Conservation (phyloP, 1,284 basidiomycete genomes). For the Hypsizygus ulmarius region DNA sequence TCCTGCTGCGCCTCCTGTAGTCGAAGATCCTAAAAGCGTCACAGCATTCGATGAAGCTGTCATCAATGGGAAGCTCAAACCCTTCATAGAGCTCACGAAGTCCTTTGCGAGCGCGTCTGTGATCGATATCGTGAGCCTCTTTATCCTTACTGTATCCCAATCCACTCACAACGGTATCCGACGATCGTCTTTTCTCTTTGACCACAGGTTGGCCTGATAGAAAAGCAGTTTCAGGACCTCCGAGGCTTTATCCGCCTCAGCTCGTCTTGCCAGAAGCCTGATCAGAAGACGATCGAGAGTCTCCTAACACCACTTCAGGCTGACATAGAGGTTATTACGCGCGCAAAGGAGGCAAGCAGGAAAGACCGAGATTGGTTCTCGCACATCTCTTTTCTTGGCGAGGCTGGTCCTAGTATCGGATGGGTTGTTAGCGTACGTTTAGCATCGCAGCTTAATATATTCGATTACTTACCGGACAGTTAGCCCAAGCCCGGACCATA, state of each 20-base stretch:
- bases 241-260: slow-evolving; percentile 69
- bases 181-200: background rate
- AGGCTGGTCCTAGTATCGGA: slow-evolving; percentile 84
- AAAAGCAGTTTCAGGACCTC: slow-evolving; percentile 69
- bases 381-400: slow-evolving; percentile 80
- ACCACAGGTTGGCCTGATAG: slow-evolving; percentile 64
- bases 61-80: slow-evolving; percentile 67
- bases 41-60: slow-evolving; percentile 76
- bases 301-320: slow-evolving; percentile 74
- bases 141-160: background rate
- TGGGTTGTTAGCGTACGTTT: slow-evolving; percentile 85
- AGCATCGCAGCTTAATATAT: background rate
- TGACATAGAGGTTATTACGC: slow-evolving; percentile 74
- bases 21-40: slow-evolving; percentile 58
- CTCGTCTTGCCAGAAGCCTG: slow-evolving; percentile 79
- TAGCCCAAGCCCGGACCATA: slow-evolving; percentile 85
- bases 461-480: slow-evolving; percentile 8
- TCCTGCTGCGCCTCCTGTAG: slow-evolving; percentile 34
- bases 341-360: slow-evolving; percentile 81
- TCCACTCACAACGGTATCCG: background rate
- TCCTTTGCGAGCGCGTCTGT: slow-evolving; percentile 71
- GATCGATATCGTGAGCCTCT: slow-evolving; percentile 71
- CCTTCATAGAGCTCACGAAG: slow-evolving; percentile 74
- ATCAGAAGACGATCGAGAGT: slow-evolving; percentile 54
- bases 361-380: slow-evolving; percentile 82